phyloP scores from a whole-genome alignment of 257 asterid genomes.

The Asclepias syriaca region DNA sequence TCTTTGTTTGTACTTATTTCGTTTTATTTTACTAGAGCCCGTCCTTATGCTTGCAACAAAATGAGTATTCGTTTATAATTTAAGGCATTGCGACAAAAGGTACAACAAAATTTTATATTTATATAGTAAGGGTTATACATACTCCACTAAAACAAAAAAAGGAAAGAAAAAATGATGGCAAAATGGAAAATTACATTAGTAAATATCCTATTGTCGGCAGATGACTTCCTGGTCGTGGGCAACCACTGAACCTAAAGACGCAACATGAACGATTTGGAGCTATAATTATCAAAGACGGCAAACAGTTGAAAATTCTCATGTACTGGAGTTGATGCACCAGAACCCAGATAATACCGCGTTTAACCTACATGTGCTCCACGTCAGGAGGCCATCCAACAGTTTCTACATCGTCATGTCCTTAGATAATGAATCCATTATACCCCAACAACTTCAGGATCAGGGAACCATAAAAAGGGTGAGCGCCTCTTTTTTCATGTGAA shows the following conservation, averaged over 20 bases:
- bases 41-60: too few species aligned
- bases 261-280: conserved; percentile 16
- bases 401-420: conserved; percentile 3
- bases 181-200: neutral
- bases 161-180: neutral
- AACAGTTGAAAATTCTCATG: conserved; percentile 9
- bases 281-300: conserved; percentile 12
- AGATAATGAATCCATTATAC: neutral
- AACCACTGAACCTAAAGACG: conserved; percentile 21
- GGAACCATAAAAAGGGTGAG: neutral
- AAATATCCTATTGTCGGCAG: conserved; percentile 6
- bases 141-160: neutral
- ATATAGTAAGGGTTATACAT: neutral
- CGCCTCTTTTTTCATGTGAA: neutral
- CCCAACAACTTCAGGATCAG: neutral
- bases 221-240: conserved; percentile 15
- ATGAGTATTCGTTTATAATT: too few species aligned
- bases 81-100: too few species aligned
- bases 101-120: too few species aligned
- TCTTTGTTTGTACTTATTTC: too few species aligned
- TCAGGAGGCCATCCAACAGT: conserved; percentile 1
- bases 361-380: conserved; percentile 3
- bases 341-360: neutral
- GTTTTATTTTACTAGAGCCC: too few species aligned
- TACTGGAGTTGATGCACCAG: conserved; percentile 10